Percentiles rank a stretch among this genome's conserved stretches.
Conservation (phyloP, 1,139 yeast genomes). For the Insectozyma bohioensis region DNA sequence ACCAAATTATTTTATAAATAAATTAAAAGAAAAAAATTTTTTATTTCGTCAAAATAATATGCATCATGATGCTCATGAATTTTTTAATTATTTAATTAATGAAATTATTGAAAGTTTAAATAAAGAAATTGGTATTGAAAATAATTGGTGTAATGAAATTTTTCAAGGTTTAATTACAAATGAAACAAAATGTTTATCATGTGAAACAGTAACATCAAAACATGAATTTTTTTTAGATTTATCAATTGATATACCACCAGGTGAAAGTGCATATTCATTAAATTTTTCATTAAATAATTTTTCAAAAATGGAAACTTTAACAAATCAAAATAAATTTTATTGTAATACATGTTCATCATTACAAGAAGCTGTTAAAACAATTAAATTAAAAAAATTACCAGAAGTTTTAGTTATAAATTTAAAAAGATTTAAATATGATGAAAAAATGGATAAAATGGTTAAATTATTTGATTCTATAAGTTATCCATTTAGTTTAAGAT, state of each 20-base stretch:
- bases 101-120: slow-evolving; percentile 74
- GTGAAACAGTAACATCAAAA: slow-evolving; percentile 82
- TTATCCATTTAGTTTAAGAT: slow-evolving; percentile 72
- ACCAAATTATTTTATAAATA: slow-evolving; percentile 70
- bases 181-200: slow-evolving; percentile 85
- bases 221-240: slow-evolving; percentile 87
- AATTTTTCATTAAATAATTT: slow-evolving; percentile 77
- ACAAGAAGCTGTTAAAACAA: slow-evolving; percentile 94
- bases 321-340: slow-evolving; percentile 86
- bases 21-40: slow-evolving; percentile 77
- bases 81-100: slow-evolving; percentile 81
- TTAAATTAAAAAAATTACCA: slow-evolving; percentile 77
- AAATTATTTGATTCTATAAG: slow-evolving; percentile 84
- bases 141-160: slow-evolving; percentile 63
- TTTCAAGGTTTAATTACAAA: slow-evolving; percentile 87
- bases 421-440: slow-evolving; percentile 90
- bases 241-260: slow-evolving; percentile 78
- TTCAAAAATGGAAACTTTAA: slow-evolving; percentile 80
- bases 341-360: slow-evolving; percentile 89
- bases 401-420: slow-evolving; percentile 78
- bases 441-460: slow-evolving; percentile 75
- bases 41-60: slow-evolving; percentile 79
- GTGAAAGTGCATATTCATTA: slow-evolving; percentile 61
- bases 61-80: slow-evolving; percentile 99
- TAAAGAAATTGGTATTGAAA: slow-evolving; percentile 28